Evolutionary conservation across 2,329 filamentous ascomycete species (phyloP).

Genomic region (Pestalotiopsis sp.): DNA sequence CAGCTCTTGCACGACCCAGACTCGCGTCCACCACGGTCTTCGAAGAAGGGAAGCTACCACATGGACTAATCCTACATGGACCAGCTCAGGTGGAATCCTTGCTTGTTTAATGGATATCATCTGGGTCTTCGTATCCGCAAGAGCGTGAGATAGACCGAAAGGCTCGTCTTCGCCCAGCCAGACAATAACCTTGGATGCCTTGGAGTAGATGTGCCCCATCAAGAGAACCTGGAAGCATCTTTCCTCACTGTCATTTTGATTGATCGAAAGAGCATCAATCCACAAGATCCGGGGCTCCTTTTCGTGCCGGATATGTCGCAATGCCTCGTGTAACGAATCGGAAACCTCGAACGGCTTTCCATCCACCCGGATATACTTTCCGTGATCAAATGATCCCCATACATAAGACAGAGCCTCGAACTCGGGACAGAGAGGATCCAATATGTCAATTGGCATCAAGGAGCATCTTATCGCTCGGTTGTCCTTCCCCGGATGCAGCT

Average conservation of each 20-base stretch:
- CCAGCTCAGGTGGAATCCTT: neutral
- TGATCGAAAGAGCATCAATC: conserved; percentile 2
- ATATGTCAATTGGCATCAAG: neutral
- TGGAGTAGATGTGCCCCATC: neutral
- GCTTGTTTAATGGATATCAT: neutral
- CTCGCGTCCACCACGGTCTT: conserved; percentile 1
- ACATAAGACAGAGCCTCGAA: conserved; percentile 2
- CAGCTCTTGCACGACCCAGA: conserved; percentile 17
- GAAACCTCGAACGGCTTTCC: neutral
- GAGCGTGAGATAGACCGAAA: neutral
- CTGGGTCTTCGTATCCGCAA: neutral
- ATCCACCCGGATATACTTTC: neutral
- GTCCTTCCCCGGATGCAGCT: neutral
- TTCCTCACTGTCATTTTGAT: neutral
- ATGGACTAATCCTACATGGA: neutral
- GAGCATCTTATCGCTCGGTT: neutral
- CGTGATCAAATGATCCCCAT: neutral
- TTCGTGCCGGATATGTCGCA: neutral
- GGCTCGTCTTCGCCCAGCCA: neutral
- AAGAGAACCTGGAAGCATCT: neutral
- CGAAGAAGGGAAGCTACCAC: neutral
- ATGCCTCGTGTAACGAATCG: neutral
- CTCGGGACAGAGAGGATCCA: neutral
- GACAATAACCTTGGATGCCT: neutral
- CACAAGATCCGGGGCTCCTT: neutral